These are phyloP conservation scores for Podila epicladia DNA, from an alignment of 192 early-diverging fungal genomes.

Conservation along the genomic window DNA sequence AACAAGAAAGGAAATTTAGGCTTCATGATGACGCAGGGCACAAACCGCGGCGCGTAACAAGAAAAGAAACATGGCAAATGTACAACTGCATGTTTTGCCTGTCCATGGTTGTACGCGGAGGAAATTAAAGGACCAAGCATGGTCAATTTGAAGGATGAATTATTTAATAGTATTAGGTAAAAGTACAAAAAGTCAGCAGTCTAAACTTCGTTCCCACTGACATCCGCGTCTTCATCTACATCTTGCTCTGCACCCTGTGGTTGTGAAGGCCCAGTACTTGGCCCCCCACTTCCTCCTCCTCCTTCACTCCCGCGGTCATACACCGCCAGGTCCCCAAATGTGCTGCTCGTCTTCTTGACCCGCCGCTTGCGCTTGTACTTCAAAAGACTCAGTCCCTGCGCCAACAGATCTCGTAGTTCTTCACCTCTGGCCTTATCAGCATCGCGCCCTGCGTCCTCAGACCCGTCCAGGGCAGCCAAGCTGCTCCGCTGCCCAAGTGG, in stretches of 20 bases:
- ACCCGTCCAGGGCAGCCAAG: not conserved
- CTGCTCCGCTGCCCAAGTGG: too few species aligned
- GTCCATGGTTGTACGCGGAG: too few species aligned
- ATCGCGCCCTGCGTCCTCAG: not conserved
- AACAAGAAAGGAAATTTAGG: too few species aligned
- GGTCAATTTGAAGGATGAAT: not conserved
- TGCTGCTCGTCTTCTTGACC: constrained; percentile 7
- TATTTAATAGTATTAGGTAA: not conserved
- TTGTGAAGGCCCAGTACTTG: not conserved
- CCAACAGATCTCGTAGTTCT: not conserved
- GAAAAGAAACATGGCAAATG: too few species aligned
- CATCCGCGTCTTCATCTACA: not conserved
- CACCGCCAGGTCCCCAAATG: constrained; percentile 7
- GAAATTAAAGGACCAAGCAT: too few species aligned
- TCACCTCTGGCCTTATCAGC: not conserved
- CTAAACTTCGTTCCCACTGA: not conserved
- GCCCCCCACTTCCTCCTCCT: not conserved
- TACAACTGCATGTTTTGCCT: too few species aligned
- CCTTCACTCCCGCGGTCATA: not conserved
- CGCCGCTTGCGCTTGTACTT: not conserved
- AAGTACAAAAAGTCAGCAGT: not conserved
- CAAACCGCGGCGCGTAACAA: too few species aligned
- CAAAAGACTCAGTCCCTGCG: not conserved
- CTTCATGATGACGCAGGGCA: too few species aligned
- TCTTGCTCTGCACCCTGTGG: not conserved